Evolutionary conservation across 108 stramenopile species (phyloP).

Genomic region (Schizochytrium sp.): DNA sequence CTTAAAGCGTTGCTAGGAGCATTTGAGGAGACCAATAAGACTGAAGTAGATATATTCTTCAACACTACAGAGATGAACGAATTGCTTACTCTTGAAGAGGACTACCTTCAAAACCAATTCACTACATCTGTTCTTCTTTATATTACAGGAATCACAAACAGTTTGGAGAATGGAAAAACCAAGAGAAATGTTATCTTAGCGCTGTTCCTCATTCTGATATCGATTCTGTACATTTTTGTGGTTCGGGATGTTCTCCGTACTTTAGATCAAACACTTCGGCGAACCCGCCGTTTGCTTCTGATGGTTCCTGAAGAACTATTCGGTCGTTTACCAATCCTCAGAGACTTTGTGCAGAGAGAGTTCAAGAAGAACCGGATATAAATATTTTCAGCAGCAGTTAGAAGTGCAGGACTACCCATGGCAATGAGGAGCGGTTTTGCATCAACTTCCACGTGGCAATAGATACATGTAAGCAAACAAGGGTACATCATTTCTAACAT

Average conservation of each 20-base stretch:
- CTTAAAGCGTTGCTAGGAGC: neutral
- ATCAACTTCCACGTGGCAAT: neutral
- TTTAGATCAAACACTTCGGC: slow-evolving; percentile 8
- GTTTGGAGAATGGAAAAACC: neutral
- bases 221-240: slow-evolving; percentile 4
- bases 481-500: too few species aligned
- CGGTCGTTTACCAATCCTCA: neutral
- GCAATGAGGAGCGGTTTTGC: neutral
- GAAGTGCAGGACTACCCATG: neutral
- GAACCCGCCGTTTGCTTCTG: neutral
- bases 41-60: neutral
- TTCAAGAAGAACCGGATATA: slow-evolving; percentile 21
- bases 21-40: neutral
- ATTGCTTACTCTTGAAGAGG: neutral
- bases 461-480: neutral
- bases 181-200: neutral
- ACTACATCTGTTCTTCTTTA: slow-evolving; percentile 2
- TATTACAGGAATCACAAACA: neutral
- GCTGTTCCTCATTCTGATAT: neutral
- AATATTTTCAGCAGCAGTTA: neutral
- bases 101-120: slow-evolving; percentile 40
- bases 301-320: slow-evolving; percentile 36
- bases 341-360: slow-evolving; percentile 17
- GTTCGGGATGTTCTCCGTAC: slow-evolving; percentile 3
- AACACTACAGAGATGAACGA: neutral